Conservation (phyloP, 306 rosid species). For the Corylus americana region DNA sequence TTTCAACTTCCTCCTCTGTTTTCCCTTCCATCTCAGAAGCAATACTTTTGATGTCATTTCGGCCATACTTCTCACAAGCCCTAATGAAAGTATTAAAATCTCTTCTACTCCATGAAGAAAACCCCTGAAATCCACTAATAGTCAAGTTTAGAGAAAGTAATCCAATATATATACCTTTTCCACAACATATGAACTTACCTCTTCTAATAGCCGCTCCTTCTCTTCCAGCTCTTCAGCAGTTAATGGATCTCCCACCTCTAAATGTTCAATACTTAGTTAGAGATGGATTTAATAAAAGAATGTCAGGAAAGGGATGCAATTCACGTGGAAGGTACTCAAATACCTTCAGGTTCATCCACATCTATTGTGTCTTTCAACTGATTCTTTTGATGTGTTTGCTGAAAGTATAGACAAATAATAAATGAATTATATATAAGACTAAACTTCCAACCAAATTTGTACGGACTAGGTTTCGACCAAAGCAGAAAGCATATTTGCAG, state of each 20-base stretch:
- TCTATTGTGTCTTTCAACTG: slow-evolving; percentile 92
- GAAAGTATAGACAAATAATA: slow-evolving; percentile 30
- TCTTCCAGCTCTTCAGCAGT: slow-evolving; percentile 96
- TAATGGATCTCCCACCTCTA: slow-evolving; percentile 92
- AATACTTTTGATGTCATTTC: slow-evolving; percentile 75
- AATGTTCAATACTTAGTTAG: slow-evolving; percentile 31
- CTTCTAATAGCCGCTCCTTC: slow-evolving; percentile 84
- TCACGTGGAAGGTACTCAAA: slow-evolving; percentile 3
- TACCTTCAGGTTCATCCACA: slow-evolving; percentile 96
- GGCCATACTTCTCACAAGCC: slow-evolving; percentile 98
- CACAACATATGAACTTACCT: slow-evolving; percentile 42
- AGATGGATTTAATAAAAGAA: slow-evolving; percentile 4
- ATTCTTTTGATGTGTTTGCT: slow-evolving; percentile 99
- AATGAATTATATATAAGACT: slow-evolving; percentile 16
- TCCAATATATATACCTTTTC: slow-evolving; percentile 18
- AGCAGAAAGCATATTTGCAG: slow-evolving; percentile 4
- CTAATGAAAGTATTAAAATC: slow-evolving; percentile 94
- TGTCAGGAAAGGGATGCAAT: background rate
- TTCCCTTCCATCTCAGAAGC: slow-evolving; percentile 98
- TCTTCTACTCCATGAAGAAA: slow-evolving; percentile 95
- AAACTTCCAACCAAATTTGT: background rate
- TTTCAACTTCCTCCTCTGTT: slow-evolving; percentile 93
- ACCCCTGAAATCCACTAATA: slow-evolving; percentile 61
- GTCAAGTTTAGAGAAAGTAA: slow-evolving; percentile 32
- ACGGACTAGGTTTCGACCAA: background rate